These are phyloP conservation scores for Penicillium lagena DNA, from an alignment of 495 filamentous ascomycete genomes.

Conservation along the genomic window DNA sequence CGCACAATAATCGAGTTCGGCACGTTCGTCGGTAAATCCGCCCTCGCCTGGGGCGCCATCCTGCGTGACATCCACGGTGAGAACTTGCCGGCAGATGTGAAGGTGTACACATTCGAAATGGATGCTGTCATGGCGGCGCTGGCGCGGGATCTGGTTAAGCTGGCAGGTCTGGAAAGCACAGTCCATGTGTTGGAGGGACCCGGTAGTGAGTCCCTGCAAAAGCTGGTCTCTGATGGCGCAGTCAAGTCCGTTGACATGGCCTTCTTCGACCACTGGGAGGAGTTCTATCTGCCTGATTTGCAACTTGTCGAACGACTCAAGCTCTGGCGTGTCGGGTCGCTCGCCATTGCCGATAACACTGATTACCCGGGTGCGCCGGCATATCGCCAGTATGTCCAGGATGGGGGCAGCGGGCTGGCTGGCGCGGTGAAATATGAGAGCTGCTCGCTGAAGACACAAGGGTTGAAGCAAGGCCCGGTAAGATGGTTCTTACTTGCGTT, in stretches of 20 bases:
- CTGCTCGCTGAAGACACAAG: conserved; percentile 4
- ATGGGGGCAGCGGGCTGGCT: conserved; percentile 1
- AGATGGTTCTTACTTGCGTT: conserved; percentile 1
- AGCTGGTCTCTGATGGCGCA: conserved; percentile 15
- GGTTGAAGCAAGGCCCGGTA: conserved; percentile 8
- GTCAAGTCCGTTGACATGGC: not conserved
- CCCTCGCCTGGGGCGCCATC: conserved; percentile 22
- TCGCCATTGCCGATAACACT: conserved; percentile 20
- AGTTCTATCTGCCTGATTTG: too few relatives aligned
- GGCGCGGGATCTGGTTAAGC: conserved; percentile 16
- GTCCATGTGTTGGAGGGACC: conserved; percentile 25
- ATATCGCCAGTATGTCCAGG: too few relatives aligned
- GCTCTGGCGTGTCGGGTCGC: too few relatives aligned
- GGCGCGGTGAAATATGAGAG: conserved; percentile 16
- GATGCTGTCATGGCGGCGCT: conserved; percentile 17
- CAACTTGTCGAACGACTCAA: too few relatives aligned
- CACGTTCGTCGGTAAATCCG: conserved; percentile 27
- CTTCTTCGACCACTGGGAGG: too few relatives aligned
- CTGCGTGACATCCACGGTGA: conserved; percentile 19
- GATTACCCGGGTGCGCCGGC: conserved; percentile 7
- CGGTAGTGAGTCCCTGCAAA: conserved; percentile 16
- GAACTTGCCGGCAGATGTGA: conserved; percentile 4
- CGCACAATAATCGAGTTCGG: conserved; percentile 25
- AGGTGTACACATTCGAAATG: conserved; percentile 28
- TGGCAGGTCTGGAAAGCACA: conserved; percentile 19